These are phyloP conservation scores for Calonectria honghensis DNA, from an alignment of 2,329 filamentous ascomycete species.

Conservation along the genomic window DNA sequence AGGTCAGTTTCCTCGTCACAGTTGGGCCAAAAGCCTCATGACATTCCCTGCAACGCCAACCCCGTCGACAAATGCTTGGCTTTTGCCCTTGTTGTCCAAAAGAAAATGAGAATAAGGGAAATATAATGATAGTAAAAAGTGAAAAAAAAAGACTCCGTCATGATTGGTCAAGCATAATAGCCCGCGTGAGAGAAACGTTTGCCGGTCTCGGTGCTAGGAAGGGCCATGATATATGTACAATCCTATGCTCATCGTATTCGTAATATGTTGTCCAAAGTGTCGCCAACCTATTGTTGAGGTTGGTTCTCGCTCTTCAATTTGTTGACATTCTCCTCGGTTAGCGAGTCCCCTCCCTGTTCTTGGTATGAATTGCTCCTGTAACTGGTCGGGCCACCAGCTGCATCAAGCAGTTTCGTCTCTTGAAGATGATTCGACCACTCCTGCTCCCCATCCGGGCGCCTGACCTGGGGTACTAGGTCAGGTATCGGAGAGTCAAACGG, in stretches of 20 bases:
- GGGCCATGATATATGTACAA: conserved; percentile 25
- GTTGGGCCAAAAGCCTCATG: conserved; percentile 7
- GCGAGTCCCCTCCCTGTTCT: conserved; percentile 63
- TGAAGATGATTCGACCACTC: conserved; percentile 66
- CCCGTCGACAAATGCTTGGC: conserved; percentile 44
- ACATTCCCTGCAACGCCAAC: conserved; percentile 48
- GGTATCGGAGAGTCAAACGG: conserved; percentile 62
- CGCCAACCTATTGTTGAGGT: conserved; percentile 41
- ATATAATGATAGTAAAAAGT: conserved; percentile 27
- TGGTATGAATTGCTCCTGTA: conserved; percentile 60
- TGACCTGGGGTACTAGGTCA: conserved; percentile 60
- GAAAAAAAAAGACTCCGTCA: conserved; percentile 23
- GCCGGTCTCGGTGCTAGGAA: conserved; percentile 18
- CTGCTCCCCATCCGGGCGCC: conserved; percentile 61
- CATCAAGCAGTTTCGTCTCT: conserved; percentile 68
- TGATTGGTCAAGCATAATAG: conserved; percentile 5
- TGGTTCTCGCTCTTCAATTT: conserved; percentile 64
- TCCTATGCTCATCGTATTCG: conserved; percentile 11
- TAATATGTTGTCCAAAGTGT: neutral
- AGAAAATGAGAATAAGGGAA: conserved; percentile 8
- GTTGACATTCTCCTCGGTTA: conserved; percentile 74
- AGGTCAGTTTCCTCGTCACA: neutral
- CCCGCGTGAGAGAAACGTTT: neutral
- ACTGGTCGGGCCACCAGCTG: conserved; percentile 62
- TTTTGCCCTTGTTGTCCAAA: conserved; percentile 44